A percentile compares a stretch with the other conserved stretches of the same genome.
Conservation (phyloP, 441 rosid genomes). For the Croton setiger region DNA sequence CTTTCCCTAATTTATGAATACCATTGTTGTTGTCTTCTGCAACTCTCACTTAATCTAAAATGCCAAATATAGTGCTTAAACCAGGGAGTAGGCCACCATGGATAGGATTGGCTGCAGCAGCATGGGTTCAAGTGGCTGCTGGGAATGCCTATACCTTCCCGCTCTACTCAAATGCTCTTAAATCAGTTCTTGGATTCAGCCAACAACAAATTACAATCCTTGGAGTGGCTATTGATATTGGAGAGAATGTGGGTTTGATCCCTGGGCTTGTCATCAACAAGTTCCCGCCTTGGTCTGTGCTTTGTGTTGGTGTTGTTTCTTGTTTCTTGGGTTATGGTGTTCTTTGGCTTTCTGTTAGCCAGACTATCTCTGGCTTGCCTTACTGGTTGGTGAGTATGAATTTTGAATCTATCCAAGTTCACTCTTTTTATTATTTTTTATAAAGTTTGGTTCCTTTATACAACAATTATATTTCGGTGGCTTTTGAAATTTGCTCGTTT, state of each 20-base stretch:
- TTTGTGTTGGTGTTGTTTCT: conserved; percentile 54
- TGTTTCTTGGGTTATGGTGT: conserved; percentile 91
- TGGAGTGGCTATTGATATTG: conserved; percentile 92
- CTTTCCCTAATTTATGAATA: neutral
- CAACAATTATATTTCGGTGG: neutral
- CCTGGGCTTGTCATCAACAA: conserved; percentile 84
- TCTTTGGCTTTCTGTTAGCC: conserved; percentile 74
- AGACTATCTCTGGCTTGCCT: conserved; percentile 60
- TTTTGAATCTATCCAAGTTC: neutral
- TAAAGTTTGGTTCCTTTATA: no score
- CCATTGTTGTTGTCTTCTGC: neutral
- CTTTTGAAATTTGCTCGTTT: neutral
- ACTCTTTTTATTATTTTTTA: neutral
- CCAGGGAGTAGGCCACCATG: conserved; percentile 93
- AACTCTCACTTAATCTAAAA: conserved; percentile 12
- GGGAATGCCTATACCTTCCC: conserved; percentile 80
- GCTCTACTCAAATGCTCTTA: conserved; percentile 72
- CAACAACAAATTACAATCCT: conserved; percentile 84
- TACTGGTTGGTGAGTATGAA: conserved; percentile 66
- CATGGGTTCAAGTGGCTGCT: conserved; percentile 77
- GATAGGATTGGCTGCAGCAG: conserved; percentile 93
- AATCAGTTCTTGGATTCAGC: conserved; percentile 71
- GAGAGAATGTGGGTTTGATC: conserved; percentile 81
- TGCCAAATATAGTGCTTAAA: conserved; percentile 59
- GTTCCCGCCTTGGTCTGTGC: conserved; percentile 86